Conservation (phyloP, 768 basidiomycete species). For the Sarcomyxa edulis region DNA sequence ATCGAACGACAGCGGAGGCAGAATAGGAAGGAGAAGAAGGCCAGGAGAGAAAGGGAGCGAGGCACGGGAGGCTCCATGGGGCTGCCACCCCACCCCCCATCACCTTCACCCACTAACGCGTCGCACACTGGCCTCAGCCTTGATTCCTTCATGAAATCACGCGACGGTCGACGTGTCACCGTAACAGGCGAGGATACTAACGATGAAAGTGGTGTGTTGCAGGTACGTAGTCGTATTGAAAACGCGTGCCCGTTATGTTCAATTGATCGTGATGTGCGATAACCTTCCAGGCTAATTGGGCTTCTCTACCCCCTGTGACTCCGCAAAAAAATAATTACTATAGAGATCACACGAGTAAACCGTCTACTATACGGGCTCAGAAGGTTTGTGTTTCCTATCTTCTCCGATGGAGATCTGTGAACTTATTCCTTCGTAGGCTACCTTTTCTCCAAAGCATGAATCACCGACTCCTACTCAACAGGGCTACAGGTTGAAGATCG, state of each 20-base stretch:
- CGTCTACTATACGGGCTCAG: conserved; percentile 18
- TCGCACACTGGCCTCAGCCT: conserved; percentile 39
- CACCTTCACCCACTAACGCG: conserved; percentile 49
- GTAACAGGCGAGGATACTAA: too few relatives aligned
- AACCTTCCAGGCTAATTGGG: conserved; percentile 13
- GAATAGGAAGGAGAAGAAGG: conserved; percentile 46
- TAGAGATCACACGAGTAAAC: conserved; percentile 43
- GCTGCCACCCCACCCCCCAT: conserved; percentile 31
- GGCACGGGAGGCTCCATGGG: conserved; percentile 26
- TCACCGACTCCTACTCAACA: conserved; percentile 33
- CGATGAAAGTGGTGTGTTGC: too few relatives aligned
- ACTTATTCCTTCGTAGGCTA: conserved; percentile 2
- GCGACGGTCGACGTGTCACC: conserved; percentile 43
- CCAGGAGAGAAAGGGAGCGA: conserved; percentile 43
- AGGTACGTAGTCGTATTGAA: conserved; percentile 47
- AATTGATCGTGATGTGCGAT: too few relatives aligned
- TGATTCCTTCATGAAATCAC: conserved; percentile 47
- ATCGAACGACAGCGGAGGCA: conserved; percentile 69
- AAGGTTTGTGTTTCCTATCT: conserved; percentile 17
- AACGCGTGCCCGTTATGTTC: too few relatives aligned
- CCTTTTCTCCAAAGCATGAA: conserved; percentile 20
- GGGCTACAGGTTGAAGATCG: too few relatives aligned
- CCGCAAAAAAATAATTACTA: conserved; percentile 62
- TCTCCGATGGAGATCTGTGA: neutral
- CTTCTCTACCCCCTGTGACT: conserved; percentile 37